Conservation (phyloP, 805 yeast genomes). For the Kodamaea lidongshanica region DNA sequence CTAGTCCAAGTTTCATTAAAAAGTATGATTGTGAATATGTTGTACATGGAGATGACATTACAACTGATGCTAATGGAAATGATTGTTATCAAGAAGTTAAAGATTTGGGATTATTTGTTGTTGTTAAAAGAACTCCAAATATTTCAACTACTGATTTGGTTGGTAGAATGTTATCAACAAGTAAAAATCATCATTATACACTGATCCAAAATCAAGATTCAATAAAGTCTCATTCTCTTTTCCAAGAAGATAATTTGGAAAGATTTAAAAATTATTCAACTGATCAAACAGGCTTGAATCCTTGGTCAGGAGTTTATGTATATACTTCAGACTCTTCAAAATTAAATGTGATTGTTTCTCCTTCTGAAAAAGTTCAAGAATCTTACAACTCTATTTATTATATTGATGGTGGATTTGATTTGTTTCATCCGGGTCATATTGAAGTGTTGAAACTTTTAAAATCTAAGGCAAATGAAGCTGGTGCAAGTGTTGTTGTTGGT, state of each 20-base stretch:
- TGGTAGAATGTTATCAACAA: slow-evolving; percentile 69
- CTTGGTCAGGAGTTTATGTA: slow-evolving; percentile 54
- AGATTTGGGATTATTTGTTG: slow-evolving; percentile 75
- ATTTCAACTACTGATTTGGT: slow-evolving; percentile 94
- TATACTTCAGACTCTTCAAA: slow-evolving; percentile 23
- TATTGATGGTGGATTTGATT: slow-evolving; percentile 82
- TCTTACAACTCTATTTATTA: slow-evolving; percentile 36
- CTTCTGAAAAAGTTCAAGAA: slow-evolving; percentile 18
- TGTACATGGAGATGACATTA: slow-evolving; percentile 98
- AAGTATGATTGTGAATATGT: slow-evolving; percentile 73
- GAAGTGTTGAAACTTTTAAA: slow-evolving; percentile 54
- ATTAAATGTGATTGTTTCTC: slow-evolving; percentile 29
- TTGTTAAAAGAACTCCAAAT: slow-evolving; percentile 91
- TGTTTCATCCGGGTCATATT: slow-evolving; percentile 91
- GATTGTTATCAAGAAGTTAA: slow-evolving; percentile 86
- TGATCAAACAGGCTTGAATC: slow-evolving; percentile 50
- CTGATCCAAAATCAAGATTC: slow-evolving; percentile 21
- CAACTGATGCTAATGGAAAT: slow-evolving; percentile 91
- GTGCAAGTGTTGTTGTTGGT: slow-evolving; percentile 59
- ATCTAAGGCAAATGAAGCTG: slow-evolving; percentile 27
- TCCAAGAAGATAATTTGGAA: slow-evolving; percentile 30
- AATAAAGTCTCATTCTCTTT: slow-evolving; percentile 20
- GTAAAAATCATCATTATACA: slow-evolving; percentile 52
- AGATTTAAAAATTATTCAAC: slow-evolving; percentile 54
- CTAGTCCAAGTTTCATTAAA: slow-evolving; percentile 77